Percentiles rank a stretch among this genome's conserved stretches.
phyloP scores from a whole-genome alignment of 768 basidiomycete genomes.

The Termitomyces heimii region DNA sequence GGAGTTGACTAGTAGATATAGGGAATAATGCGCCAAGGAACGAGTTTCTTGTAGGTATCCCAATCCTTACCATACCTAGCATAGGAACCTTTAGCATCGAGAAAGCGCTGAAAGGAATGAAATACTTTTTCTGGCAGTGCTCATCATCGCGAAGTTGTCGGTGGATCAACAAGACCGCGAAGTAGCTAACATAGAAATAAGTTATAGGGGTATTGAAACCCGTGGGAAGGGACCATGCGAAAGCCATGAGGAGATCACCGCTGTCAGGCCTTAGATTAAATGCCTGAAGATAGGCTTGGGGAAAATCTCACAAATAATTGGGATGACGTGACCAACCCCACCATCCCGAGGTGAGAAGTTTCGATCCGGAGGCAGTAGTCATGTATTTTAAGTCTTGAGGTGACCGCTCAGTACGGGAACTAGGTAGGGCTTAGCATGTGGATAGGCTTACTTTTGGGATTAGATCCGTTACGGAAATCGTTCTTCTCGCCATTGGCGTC shows the following conservation, averaged over 20 bases:
- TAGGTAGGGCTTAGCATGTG: not conserved
- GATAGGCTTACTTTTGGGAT: constrained; percentile 75
- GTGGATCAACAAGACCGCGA: constrained; percentile 84
- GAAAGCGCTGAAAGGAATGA: constrained; percentile 4
- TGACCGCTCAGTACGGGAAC: not conserved
- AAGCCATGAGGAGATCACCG: constrained; percentile 63
- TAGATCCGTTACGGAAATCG: constrained; percentile 87
- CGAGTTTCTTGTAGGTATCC: constrained; percentile 82
- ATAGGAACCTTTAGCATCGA: not conserved
- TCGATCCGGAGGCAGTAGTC: constrained; percentile 75
- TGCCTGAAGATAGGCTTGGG: not conserved
- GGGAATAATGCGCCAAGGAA: constrained; percentile 82
- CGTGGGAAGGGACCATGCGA: constrained; percentile 92
- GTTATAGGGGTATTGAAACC: constrained; percentile 91
- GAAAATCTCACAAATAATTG: constrained; percentile 65
- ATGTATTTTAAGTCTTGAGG: constrained; percentile 13
- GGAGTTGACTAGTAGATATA: constrained; percentile 54
- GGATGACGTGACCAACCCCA: constrained; percentile 95
- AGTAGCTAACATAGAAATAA: constrained; percentile 92
- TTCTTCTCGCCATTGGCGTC: constrained; percentile 90
- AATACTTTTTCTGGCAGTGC: constrained; percentile 82
- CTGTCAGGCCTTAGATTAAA: not conserved
- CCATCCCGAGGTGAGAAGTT: constrained; percentile 93
- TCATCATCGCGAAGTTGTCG: constrained; percentile 90
- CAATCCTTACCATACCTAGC: constrained; percentile 92